These are phyloP conservation scores for Amylocystis lapponica DNA, from an alignment of 768 basidiomycete genomes.

Conservation along the genomic window DNA sequence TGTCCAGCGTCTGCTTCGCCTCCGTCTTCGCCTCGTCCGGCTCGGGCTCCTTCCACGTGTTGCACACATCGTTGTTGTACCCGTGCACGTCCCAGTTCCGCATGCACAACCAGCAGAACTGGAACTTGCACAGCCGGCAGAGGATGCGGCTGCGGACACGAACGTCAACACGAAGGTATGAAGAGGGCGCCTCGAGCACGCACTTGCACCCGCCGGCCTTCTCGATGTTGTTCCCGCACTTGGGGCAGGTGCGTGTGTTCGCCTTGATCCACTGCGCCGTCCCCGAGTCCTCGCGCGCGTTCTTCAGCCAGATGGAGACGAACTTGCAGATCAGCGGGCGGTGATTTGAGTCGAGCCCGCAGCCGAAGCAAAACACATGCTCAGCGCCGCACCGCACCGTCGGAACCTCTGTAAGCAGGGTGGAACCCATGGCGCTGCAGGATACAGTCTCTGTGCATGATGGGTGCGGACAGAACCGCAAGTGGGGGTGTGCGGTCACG, in stretches of 20 bases:
- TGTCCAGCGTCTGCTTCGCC: constrained; percentile 22
- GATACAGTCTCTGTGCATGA: constrained; percentile 89
- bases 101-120: constrained; percentile 99
- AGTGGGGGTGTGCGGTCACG: constrained; percentile 74
- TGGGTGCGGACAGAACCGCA: constrained; percentile 94
- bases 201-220: constrained; percentile 99
- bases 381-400: constrained; percentile 78
- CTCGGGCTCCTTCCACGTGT: constrained; percentile 71
- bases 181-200: constrained; percentile 44
- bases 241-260: constrained; percentile 94
- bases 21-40: constrained; percentile 39
- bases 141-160: constrained; percentile 80
- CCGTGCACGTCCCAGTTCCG: constrained; percentile 32
- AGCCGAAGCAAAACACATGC: constrained; percentile 94
- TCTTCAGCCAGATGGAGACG: constrained; percentile 89
- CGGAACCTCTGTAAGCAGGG: constrained; percentile 77
- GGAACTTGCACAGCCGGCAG: constrained; percentile 95
- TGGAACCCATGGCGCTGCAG: constrained; percentile 60
- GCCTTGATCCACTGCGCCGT: constrained; percentile 99
- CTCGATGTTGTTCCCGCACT: constrained; percentile 96
- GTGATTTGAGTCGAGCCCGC: constrained; percentile 82
- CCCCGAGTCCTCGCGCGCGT: constrained; percentile 94
- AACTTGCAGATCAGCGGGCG: constrained; percentile 87
- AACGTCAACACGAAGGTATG: background rate
- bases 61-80: constrained; percentile 28